A percentile compares a stretch with the other conserved stretches of the same genome.
phyloP scores from a whole-genome alignment of 257 asterid genomes.

The Plantago ovata region DNA sequence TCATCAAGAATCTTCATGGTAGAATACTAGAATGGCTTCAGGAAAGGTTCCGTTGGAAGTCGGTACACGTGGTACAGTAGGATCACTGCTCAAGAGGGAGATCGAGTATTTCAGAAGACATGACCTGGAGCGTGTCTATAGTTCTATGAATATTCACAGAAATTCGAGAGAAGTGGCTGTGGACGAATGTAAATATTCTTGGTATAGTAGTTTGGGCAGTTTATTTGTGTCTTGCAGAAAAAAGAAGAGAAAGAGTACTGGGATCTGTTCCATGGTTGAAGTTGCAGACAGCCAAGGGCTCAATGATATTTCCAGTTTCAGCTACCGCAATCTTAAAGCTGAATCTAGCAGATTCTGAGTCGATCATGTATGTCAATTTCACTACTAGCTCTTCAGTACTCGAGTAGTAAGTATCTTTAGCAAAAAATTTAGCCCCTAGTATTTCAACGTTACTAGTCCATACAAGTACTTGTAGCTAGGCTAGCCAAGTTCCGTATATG shows the following conservation, averaged over 20 bases:
- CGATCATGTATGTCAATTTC: no score
- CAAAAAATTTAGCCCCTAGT: no score
- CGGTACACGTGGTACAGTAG: conserved; percentile 79
- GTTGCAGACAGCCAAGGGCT: conserved; percentile 23
- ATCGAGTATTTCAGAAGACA: conserved; percentile 61
- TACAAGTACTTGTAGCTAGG: not conserved
- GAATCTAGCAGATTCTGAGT: conserved; percentile 50
- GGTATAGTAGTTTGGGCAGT: conserved; percentile 47
- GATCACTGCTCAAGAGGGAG: conserved; percentile 82
- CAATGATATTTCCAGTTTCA: conserved; percentile 43
- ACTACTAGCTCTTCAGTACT: no score
- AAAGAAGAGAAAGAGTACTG: conserved; percentile 50
- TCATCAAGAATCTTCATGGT: conserved; percentile 5
- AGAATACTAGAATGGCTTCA: conserved; percentile 41
- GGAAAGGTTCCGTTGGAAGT: conserved; percentile 46
- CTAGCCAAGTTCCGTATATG: not conserved
- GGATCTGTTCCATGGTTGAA: conserved; percentile 34
- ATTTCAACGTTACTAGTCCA: not conserved
- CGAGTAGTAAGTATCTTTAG: no score
- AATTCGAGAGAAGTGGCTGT: conserved; percentile 19
- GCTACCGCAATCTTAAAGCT: conserved; percentile 62
- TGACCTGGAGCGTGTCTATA: conserved; percentile 38
- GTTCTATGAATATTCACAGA: conserved; percentile 22
- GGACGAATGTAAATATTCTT: conserved; percentile 16
- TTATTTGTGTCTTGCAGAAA: conserved; percentile 44